Evolutionary conservation across 2,329 filamentous ascomycete species (phyloP).

Genomic region (Colletotrichum gigasporum): DNA sequence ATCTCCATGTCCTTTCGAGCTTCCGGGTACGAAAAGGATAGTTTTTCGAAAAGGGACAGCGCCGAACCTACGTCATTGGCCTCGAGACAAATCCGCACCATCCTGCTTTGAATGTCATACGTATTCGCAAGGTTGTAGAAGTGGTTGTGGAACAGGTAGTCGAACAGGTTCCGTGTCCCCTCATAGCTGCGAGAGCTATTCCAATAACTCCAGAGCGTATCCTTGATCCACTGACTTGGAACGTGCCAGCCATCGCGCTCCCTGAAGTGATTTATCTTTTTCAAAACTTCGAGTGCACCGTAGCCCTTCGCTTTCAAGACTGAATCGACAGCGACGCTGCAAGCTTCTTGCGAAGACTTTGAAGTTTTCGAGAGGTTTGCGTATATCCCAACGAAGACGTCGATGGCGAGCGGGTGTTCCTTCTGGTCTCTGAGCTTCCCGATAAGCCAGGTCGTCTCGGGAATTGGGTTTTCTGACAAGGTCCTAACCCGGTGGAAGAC

Average conservation of each 20-base stretch:
- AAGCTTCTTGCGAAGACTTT: constrained; percentile 10
- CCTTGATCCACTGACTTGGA: not conserved
- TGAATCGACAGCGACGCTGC: constrained; percentile 6
- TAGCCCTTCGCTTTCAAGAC: constrained; percentile 15
- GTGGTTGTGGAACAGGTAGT: not conserved
- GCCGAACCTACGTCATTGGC: constrained; percentile 13
- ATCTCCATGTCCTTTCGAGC: constrained; percentile 32
- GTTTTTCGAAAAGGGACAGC: not conserved
- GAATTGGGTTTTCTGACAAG: not conserved
- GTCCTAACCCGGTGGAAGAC: constrained; percentile 13
- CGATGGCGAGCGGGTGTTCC: constrained; percentile 21
- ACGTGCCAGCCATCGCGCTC: constrained; percentile 13
- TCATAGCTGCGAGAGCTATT: constrained; percentile 2
- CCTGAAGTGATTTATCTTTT: constrained; percentile 1
- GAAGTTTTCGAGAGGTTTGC: not conserved
- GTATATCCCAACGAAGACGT: constrained; percentile 20
- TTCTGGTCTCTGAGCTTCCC: not conserved
- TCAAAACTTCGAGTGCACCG: constrained; percentile 13
- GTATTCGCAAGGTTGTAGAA: constrained; percentile 24
- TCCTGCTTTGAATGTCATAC: constrained; percentile 7
- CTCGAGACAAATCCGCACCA: constrained; percentile 25
- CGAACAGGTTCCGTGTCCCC: not conserved
- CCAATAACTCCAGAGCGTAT: constrained; percentile 10
- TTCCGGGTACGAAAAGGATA: not conserved
- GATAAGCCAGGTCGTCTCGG: constrained; percentile 15